Percentiles rank a stretch among this genome's conserved stretches.
Evolutionary conservation across 2,329 filamentous ascomycete species (phyloP).

Genomic region (Fusarium illudens): DNA sequence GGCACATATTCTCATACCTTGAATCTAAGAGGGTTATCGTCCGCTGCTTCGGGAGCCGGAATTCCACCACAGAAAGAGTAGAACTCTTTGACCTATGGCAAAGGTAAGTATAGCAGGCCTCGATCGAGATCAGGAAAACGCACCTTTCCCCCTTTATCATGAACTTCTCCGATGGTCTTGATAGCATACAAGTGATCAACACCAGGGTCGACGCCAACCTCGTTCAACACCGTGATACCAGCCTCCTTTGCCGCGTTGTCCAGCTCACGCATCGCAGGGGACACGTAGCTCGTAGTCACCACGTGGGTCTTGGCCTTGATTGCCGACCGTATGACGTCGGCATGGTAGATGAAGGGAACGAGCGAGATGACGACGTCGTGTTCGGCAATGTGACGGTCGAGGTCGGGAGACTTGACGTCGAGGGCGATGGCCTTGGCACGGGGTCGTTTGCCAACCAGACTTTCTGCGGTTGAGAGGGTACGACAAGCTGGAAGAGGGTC

Average conservation of each 20-base stretch:
- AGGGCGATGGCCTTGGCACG: conserved; percentile 17
- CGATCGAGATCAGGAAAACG: background rate
- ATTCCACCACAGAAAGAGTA: conserved; percentile 73
- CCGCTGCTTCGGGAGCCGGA: conserved; percentile 63
- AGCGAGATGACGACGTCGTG: conserved; percentile 39
- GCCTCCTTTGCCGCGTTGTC: conserved; percentile 69
- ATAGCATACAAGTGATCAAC: conserved; percentile 68
- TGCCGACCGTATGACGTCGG: conserved; percentile 69
- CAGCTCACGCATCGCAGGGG: conserved; percentile 73
- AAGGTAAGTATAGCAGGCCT: background rate
- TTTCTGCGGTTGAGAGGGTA: conserved; percentile 9
- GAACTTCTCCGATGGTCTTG: conserved; percentile 72
- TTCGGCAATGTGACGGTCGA: conserved; percentile 20
- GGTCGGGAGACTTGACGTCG: conserved; percentile 24
- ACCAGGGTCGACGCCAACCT: conserved; percentile 70
- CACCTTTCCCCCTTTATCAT: conserved; percentile 70
- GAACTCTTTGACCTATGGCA: conserved; percentile 62
- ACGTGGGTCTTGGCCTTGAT: conserved; percentile 76
- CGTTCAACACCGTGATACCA: conserved; percentile 77
- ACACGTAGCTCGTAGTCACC: conserved; percentile 79
- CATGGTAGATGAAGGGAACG: conserved; percentile 38
- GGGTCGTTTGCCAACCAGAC: background rate
- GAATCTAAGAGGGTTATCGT: conserved; percentile 56
- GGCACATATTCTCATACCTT: background rate
- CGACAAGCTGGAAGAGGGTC: conserved; percentile 17